phyloP scores from a whole-genome alignment of 1,139 yeast genomes.

The Yamadazyma trypodendri region DNA sequence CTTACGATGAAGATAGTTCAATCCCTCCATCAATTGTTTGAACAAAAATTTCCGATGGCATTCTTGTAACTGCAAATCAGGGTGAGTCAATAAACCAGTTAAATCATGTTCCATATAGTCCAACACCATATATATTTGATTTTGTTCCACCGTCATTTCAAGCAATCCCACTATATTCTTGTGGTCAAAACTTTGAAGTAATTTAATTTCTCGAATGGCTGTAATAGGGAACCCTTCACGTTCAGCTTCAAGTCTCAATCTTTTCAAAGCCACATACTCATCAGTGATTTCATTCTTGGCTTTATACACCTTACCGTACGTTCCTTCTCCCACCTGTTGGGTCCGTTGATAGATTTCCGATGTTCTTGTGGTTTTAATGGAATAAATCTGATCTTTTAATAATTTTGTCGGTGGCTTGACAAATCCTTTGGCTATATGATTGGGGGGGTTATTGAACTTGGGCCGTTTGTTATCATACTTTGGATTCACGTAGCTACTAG shows the following conservation, averaged over 20 bases:
- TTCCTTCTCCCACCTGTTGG: slow-evolving; percentile 53
- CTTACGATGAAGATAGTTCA: slow-evolving; percentile 75
- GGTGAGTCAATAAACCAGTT: slow-evolving; percentile 82
- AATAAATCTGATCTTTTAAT: slow-evolving; percentile 32
- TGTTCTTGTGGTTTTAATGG: slow-evolving; percentile 26
- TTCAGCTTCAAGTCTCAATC: slow-evolving; percentile 79
- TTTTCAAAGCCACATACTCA: slow-evolving; percentile 77
- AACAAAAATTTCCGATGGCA: slow-evolving; percentile 77
- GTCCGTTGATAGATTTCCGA: slow-evolving; percentile 37
- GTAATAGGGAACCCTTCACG: slow-evolving; percentile 96
- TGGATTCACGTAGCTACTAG: slow-evolving; percentile 4
- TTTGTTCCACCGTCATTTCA: slow-evolving; percentile 88
- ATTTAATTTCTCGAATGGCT: slow-evolving; percentile 85
- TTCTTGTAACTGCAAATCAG: slow-evolving; percentile 58
- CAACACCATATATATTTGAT: slow-evolving; percentile 83
- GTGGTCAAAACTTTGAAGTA: slow-evolving; percentile 85
- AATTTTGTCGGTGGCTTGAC: slow-evolving; percentile 14
- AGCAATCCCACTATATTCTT: slow-evolving; percentile 74
- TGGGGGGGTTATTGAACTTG: slow-evolving; percentile 4
- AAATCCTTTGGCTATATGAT: slow-evolving; percentile 10
- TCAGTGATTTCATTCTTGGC: slow-evolving; percentile 69
- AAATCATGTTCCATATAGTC: slow-evolving; percentile 94
- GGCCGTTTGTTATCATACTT: slow-evolving; percentile 8
- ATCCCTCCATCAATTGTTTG: slow-evolving; percentile 74
- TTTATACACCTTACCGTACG: slow-evolving; percentile 49